Evolutionary conservation across 257 asterid species (phyloP).

Genomic region (Oldenlandia corymbosa): DNA sequence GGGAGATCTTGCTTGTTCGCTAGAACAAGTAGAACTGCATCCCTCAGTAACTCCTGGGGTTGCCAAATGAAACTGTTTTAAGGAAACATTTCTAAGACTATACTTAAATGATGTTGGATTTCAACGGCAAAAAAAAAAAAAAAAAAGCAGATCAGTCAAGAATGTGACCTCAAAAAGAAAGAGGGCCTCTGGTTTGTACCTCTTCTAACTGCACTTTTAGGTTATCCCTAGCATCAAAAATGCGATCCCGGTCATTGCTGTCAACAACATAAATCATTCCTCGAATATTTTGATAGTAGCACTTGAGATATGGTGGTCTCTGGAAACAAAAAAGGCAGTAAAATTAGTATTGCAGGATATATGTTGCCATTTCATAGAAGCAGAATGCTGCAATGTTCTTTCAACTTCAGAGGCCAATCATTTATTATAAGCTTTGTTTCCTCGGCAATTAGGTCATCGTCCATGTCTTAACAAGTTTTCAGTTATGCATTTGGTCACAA

Average conservation of each 20-base stretch:
- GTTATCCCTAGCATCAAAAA: not conserved
- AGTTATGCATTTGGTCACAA: too few species aligned
- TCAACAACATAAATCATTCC: not conserved
- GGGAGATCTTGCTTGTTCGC: too few species aligned
- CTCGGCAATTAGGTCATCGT: not conserved
- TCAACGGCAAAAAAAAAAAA: too few species aligned
- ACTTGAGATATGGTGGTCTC: not conserved
- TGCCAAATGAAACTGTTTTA: too few species aligned
- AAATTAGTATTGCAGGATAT: not conserved
- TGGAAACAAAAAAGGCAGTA: not conserved
- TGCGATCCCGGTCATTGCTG: not conserved
- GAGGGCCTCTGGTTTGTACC: not conserved
- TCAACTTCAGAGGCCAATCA: too few species aligned
- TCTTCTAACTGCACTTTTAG: not conserved
- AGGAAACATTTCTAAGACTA: too few species aligned
- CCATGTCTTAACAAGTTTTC: not conserved
- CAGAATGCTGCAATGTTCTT: not conserved
- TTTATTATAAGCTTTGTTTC: too few species aligned
- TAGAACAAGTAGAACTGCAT: conserved; percentile 1
- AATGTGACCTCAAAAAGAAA: too few species aligned
- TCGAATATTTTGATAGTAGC: not conserved
- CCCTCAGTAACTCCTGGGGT: conserved; percentile 49
- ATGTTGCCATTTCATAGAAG: not conserved
- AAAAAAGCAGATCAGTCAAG: not conserved
- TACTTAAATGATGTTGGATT: too few species aligned